Percentiles rank a stretch among this genome's conserved stretches.
Evolutionary conservation across 1,284 basidiomycete species (phyloP).

Genomic region (Calocybe gambosa): DNA sequence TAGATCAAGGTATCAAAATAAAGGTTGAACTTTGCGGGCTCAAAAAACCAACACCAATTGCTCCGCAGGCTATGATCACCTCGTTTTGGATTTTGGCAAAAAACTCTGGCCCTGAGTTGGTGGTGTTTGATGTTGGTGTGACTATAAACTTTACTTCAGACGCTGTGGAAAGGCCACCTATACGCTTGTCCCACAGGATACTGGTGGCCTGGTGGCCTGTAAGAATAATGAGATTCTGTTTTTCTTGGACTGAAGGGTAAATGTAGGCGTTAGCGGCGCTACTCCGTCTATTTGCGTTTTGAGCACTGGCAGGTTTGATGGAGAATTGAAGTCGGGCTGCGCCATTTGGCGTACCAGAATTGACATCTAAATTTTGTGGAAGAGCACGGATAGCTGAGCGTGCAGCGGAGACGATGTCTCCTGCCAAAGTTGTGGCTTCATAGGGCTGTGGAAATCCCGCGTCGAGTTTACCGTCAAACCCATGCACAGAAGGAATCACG

Average conservation of each 20-base stretch:
- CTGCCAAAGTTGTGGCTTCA: conserved; percentile 6
- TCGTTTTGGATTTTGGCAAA: conserved; percentile 4
- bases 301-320: conserved; percentile 10
- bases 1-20: not conserved
- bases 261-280: conserved; percentile 14
- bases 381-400: conserved; percentile 9
- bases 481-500: conserved; percentile 9
- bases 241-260: conserved; percentile 10
- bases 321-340: conserved; percentile 13
- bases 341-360: conserved; percentile 14
- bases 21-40: not conserved
- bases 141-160: conserved; percentile 10
- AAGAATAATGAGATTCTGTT: conserved; percentile 15
- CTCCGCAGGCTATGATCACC: conserved; percentile 11
- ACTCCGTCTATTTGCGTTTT: conserved; percentile 12
- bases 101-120: not conserved
- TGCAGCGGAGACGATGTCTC: conserved; percentile 2
- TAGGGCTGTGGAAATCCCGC: conserved; percentile 18
- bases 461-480: conserved; percentile 12
- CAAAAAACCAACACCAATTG: conserved; percentile 9
- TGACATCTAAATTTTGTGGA: conserved; percentile 7
- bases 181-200: conserved; percentile 6
- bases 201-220: conserved; percentile 11
- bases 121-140: conserved; percentile 6
- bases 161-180: conserved; percentile 4